phyloP scores from a whole-genome alignment of 2,329 filamentous ascomycete species.

The Pyrenochaeta sp. region DNA sequence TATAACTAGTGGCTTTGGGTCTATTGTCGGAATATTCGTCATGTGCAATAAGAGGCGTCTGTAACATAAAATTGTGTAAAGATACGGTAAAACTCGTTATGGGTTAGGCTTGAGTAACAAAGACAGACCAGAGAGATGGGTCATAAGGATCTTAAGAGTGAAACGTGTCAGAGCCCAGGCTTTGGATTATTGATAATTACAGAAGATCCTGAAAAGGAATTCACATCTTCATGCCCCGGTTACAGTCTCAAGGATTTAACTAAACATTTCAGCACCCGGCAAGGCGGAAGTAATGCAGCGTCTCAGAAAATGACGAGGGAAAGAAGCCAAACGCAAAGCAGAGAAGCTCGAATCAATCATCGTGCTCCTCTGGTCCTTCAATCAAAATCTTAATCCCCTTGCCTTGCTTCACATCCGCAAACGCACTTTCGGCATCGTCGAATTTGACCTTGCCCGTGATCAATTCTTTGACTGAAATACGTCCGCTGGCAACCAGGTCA shows the following conservation, averaged over 20 bases:
- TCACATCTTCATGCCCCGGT: no score
- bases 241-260: no score
- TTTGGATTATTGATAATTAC: no score
- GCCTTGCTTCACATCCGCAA: conserved; percentile 84
- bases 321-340: background rate
- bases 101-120: no score
- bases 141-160: no score
- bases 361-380: conserved; percentile 53
- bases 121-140: no score
- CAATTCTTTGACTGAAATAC: conserved; percentile 78
- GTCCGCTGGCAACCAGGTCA: conserved; percentile 75
- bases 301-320: background rate
- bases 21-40: background rate
- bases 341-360: conserved; percentile 18
- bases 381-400: conserved; percentile 76
- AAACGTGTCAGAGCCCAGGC: no score
- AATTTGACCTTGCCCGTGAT: conserved; percentile 82
- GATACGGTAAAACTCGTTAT: no score
- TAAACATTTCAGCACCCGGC: no score
- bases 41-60: background rate
- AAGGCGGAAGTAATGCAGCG: no score
- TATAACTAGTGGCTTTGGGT: background rate
- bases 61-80: background rate
- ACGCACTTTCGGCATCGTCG: conserved; percentile 82
- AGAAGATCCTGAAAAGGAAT: no score